Percentiles rank a stretch among this genome's conserved stretches.
Evolutionary conservation across 2,329 filamentous ascomycete genomes (phyloP).

Genomic region (Bretziella fagacearum): DNA sequence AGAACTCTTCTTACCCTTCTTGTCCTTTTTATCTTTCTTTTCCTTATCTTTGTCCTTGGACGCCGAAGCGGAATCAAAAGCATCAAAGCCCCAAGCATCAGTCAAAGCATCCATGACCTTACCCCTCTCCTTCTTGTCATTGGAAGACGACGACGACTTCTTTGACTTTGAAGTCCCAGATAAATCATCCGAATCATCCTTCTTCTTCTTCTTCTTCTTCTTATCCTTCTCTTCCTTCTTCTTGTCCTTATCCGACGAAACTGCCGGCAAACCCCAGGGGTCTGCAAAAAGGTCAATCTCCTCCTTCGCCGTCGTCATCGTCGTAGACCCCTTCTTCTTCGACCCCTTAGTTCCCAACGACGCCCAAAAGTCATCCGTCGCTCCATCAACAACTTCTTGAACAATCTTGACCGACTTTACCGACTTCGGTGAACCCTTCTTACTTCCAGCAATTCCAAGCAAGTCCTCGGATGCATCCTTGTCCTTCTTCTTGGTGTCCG

Average conservation of each 20-base stretch:
- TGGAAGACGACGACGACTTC: slow-evolving; percentile 17
- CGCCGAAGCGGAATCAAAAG: neutral
- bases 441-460: neutral
- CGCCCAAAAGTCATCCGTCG: neutral
- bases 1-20: slow-evolving; percentile 20
- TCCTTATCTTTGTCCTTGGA: slow-evolving; percentile 1
- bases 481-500: slow-evolving; percentile 5
- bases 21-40: neutral
- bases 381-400: neutral
- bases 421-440: slow-evolving; percentile 1
- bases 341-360: neutral
- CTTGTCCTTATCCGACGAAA: neutral
- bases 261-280: neutral
- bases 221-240: slow-evolving; percentile 2
- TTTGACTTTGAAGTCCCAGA: slow-evolving; percentile 18
- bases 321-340: neutral
- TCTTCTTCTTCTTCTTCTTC: slow-evolving; percentile 24
- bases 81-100: neutral
- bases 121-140: neutral
- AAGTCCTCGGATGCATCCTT: neutral
- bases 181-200: slow-evolving; percentile 17
- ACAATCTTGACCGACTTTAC: slow-evolving; percentile 1
- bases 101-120: neutral
- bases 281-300: neutral
- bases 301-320: neutral